Evolutionary conservation across 345 rosid species (phyloP).

Genomic region (Salix caprea): DNA sequence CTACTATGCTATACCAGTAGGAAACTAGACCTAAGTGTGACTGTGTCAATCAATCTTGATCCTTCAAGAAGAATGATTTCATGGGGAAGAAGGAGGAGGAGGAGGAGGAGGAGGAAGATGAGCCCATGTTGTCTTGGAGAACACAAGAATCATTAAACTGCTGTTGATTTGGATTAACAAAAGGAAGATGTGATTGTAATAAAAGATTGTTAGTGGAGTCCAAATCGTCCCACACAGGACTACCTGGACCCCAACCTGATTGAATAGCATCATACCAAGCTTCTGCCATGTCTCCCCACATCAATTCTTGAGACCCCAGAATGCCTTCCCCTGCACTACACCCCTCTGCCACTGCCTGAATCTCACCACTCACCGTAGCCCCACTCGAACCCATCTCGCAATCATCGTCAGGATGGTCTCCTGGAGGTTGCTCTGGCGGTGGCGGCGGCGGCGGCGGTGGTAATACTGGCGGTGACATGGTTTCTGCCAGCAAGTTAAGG

Average conservation of each 20-base stretch:
- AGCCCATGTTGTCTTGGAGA: conserved; percentile 19
- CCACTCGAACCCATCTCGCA: conserved; percentile 36
- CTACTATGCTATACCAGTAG: background rate
- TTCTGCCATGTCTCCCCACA: conserved; percentile 73
- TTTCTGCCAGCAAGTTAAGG: conserved; percentile 16
- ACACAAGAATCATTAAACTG: conserved; percentile 27
- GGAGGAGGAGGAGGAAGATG: conserved; percentile 42
- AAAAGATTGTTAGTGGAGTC: conserved; percentile 48
- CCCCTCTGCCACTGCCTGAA: conserved; percentile 22
- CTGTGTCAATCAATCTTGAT: conserved; percentile 28
- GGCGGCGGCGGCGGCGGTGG: background rate
- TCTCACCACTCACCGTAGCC: conserved; percentile 28
- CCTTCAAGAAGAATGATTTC: conserved; percentile 68
- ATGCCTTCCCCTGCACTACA: conserved; percentile 22
- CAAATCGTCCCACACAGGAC: conserved; percentile 91
- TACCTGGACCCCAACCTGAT: conserved; percentile 84
- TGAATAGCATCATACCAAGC: conserved; percentile 82
- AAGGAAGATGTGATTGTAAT: conserved; percentile 46
- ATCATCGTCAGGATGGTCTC: conserved; percentile 32
- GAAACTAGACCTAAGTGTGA: conserved; percentile 6
- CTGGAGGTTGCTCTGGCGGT: conserved; percentile 15
- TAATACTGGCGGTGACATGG: background rate
- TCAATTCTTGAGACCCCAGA: conserved; percentile 40
- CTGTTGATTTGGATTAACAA: conserved; percentile 33
- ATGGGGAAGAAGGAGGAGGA: conserved; percentile 40